A percentile compares a stretch with the other conserved stretches of the same genome.
Conservation (phyloP, 257 asterid genomes). For the Solanum medicagineum region DNA sequence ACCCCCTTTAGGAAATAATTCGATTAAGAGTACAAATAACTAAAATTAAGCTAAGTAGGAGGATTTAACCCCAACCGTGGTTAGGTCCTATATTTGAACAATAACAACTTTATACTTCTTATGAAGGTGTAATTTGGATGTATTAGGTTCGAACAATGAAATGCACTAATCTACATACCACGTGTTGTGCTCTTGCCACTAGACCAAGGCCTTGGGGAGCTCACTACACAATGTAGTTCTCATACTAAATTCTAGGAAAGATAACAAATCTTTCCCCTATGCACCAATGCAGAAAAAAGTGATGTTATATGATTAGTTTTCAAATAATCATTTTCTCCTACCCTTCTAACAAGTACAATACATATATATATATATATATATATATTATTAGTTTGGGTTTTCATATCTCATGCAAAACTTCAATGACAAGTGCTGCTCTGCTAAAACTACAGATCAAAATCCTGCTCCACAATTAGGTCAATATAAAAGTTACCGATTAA, state of each 20-base stretch:
- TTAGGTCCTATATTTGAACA: no score
- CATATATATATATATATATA: neutral
- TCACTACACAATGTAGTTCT: neutral
- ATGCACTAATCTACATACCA: neutral
- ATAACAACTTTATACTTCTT: no score
- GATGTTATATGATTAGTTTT: neutral
- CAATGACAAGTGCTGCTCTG: neutral
- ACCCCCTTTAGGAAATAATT: no score
- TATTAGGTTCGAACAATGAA: neutral
- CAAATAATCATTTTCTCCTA: neutral
- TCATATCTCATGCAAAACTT: neutral
- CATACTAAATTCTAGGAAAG: neutral
- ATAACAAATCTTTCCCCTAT: neutral
- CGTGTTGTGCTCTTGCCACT: neutral
- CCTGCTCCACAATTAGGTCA: neutral
- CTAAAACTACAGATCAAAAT: neutral
- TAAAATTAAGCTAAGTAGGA: no score
- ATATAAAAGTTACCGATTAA: neutral
- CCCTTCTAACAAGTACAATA: neutral
- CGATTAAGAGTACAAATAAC: no score
- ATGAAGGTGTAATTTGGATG: no score
- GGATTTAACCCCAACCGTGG: no score
- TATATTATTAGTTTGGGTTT: neutral
- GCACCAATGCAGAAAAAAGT: neutral
- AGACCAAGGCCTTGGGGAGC: neutral